These are phyloP conservation scores for Hypsizygus ulmarius DNA, from an alignment of 1,284 basidiomycete species.

Conservation along the genomic window DNA sequence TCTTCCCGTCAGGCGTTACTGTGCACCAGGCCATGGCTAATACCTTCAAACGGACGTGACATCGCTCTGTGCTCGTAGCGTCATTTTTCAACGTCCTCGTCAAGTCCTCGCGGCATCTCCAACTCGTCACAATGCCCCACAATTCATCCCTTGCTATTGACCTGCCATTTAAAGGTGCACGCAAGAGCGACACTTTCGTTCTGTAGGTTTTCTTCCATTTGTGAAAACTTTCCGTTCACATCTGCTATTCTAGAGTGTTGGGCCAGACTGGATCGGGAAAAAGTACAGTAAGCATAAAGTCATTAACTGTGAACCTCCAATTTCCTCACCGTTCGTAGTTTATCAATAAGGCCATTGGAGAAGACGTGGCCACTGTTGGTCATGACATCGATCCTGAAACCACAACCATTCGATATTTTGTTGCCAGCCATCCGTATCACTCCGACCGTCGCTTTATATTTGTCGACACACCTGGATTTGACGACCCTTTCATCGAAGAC, in stretches of 20 bases:
- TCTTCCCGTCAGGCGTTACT: too few species aligned
- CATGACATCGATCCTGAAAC: neutral
- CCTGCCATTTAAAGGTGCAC: neutral
- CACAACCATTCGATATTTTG: neutral
- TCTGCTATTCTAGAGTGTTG: neutral
- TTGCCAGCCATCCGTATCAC: constrained; percentile 3
- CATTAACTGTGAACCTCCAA: neutral
- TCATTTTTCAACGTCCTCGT: too few species aligned
- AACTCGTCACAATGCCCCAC: neutral
- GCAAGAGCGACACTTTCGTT: constrained; percentile 2
- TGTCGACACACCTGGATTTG: constrained; percentile 8
- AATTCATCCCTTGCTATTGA: neutral
- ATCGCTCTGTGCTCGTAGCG: too few species aligned
- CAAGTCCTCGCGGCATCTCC: too few species aligned
- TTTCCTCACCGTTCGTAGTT: neutral
- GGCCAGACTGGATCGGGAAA: constrained; percentile 5
- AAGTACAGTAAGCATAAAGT: neutral
- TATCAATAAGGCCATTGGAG: constrained; percentile 4
- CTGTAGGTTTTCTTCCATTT: constrained; percentile 1
- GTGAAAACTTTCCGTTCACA: neutral
- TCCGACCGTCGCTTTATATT: neutral
- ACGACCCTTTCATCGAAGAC: neutral
- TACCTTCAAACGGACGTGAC: too few species aligned
- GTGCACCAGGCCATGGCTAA: too few species aligned
- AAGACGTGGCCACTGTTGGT: neutral